Evolutionary conservation across 805 yeast species (phyloP).

Genomic region (Babjeviella inositovora): DNA sequence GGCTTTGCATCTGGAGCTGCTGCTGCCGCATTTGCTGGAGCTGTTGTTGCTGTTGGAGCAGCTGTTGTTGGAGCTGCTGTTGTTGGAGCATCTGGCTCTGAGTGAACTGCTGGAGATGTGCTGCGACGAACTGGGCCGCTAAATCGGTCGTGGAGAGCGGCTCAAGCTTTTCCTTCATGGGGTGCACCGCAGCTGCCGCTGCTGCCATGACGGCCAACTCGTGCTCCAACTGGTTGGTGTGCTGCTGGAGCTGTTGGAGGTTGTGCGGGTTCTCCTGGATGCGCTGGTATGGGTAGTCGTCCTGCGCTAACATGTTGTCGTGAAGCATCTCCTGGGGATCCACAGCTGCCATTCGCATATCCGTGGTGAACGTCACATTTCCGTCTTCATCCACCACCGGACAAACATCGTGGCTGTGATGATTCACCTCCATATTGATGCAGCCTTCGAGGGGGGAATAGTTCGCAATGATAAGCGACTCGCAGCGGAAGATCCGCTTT

Average conservation of each 20-base stretch:
- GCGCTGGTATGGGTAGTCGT: background rate
- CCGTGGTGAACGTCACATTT: slow-evolving; percentile 1
- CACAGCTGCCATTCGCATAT: background rate
- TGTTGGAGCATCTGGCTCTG: slow-evolving; percentile 2
- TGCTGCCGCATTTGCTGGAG: background rate
- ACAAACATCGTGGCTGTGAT: background rate
- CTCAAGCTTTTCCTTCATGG: background rate
- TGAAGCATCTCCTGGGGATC: slow-evolving; percentile 1
- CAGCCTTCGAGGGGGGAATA: background rate
- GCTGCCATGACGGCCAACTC: background rate
- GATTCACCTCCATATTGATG: slow-evolving; percentile 1
- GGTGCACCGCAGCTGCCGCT: background rate
- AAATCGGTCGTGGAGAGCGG: background rate
- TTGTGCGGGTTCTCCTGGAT: background rate
- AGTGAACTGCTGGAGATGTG: slow-evolving; percentile 1
- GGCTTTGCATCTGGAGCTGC: slow-evolving; percentile 1
- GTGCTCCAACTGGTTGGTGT: background rate
- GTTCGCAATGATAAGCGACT: slow-evolving; percentile 1
- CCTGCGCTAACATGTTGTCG: background rate
- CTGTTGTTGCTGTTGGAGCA: background rate
- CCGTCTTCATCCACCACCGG: background rate
- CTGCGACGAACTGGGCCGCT: background rate
- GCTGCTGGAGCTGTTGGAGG: slow-evolving; percentile 1
- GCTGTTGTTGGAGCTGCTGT: slow-evolving; percentile 2
- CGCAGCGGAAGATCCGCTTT: slow-evolving; percentile 1